Percentiles rank a stretch among this genome's conserved stretches.
Evolutionary conservation across 495 filamentous ascomycete species (phyloP).

Genomic region (Aspergillus olivimuriae): DNA sequence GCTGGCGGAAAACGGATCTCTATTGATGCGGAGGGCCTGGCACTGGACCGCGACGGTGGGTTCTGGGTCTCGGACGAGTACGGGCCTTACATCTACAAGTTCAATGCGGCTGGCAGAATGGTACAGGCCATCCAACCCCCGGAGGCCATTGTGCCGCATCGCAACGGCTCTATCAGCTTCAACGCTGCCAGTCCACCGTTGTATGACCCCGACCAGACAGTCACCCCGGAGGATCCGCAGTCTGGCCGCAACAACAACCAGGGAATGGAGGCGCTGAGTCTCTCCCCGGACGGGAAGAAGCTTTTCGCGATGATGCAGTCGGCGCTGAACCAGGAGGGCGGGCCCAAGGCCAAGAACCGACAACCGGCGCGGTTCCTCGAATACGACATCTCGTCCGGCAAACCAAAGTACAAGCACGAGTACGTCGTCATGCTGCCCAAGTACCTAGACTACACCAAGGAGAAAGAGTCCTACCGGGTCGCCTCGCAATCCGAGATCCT

Average conservation of each 20-base stretch:
- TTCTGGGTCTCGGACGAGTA: slow-evolving; percentile 83
- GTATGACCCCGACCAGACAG: slow-evolving; percentile 41
- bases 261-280: slow-evolving; percentile 68
- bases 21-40: slow-evolving; percentile 66
- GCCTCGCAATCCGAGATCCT: slow-evolving; percentile 72
- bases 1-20: slow-evolving; percentile 56
- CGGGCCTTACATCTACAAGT: slow-evolving; percentile 69
- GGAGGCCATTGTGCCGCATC: slow-evolving; percentile 57
- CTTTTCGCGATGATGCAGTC: slow-evolving; percentile 67
- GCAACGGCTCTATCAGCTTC: slow-evolving; percentile 56
- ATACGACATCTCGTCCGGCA: slow-evolving; percentile 47
- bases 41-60: slow-evolving; percentile 53
- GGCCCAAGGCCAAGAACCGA: slow-evolving; percentile 45
- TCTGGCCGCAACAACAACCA: slow-evolving; percentile 71
- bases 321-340: slow-evolving; percentile 61
- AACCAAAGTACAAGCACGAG: slow-evolving; percentile 47
- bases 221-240: slow-evolving; percentile 49
- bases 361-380: slow-evolving; percentile 55
- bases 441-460: slow-evolving; percentile 40
- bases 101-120: slow-evolving; percentile 54
- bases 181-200: slow-evolving; percentile 55
- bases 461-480: slow-evolving; percentile 28
- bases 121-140: slow-evolving; percentile 60
- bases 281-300: slow-evolving; percentile 54
- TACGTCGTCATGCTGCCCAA: slow-evolving; percentile 64